These are phyloP conservation scores for Populus tomentosa DNA, from an alignment of 441 rosid genomes.

Conservation along the genomic window DNA sequence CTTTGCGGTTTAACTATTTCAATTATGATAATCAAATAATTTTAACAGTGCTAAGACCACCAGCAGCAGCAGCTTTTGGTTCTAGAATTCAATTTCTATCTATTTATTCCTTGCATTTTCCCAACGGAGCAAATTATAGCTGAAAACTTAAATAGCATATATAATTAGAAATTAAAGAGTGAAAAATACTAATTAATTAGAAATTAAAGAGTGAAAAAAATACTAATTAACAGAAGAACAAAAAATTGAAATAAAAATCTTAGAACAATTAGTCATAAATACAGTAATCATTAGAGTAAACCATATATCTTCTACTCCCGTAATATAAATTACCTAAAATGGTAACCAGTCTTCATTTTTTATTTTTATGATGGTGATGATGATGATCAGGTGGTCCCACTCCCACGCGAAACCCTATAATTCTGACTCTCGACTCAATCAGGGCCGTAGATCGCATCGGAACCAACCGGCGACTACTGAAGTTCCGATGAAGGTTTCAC, in stretches of 20 bases:
- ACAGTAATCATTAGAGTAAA: not conserved
- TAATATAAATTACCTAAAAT: not conserved
- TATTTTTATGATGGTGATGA: too few relatives aligned
- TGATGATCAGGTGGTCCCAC: conserved; percentile 11
- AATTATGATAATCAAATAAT: too few relatives aligned
- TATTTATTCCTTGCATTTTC: conserved; percentile 15
- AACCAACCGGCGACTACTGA: conserved; percentile 11
- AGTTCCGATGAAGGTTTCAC: not conserved
- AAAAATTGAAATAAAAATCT: not conserved
- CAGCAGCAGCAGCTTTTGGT: too few relatives aligned
- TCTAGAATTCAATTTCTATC: too few relatives aligned
- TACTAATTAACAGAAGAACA: conserved; percentile 15
- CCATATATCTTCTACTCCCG: not conserved
- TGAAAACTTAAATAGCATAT: conserved; percentile 12
- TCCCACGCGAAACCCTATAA: conserved; percentile 9
- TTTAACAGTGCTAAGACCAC: too few relatives aligned
- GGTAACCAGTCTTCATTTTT: not conserved
- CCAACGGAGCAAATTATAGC: conserved; percentile 27
- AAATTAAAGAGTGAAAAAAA: not conserved
- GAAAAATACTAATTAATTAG: conserved; percentile 10
- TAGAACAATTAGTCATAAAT: not conserved
- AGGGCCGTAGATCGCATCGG: conserved; percentile 35
- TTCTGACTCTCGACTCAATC: conserved; percentile 18
- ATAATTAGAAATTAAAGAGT: not conserved
- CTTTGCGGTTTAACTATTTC: not conserved